Evolutionary conservation across 208 protist species (phyloP).

Genomic region (Trypanosoma conorhini): DNA sequence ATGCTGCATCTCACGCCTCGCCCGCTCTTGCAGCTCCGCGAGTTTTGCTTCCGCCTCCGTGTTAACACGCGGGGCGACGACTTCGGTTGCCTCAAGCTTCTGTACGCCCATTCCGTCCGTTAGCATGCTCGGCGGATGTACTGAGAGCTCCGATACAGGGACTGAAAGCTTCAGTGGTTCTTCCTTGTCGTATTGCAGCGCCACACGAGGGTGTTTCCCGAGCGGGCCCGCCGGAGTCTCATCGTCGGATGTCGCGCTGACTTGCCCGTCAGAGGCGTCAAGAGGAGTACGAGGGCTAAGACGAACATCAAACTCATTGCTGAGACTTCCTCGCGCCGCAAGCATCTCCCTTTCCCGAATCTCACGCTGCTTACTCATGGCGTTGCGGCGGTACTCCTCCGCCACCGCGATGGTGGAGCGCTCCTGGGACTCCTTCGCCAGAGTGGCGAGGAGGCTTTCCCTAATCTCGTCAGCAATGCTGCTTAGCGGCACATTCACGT

Average conservation of each 20-base stretch:
- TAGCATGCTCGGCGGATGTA: neutral
- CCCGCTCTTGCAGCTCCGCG: neutral
- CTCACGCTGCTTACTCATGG: slow-evolving; percentile 24
- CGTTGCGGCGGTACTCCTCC: slow-evolving; percentile 35
- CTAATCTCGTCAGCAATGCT: slow-evolving; percentile 26
- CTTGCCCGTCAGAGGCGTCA: slow-evolving; percentile 33
- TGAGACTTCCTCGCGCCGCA: slow-evolving; percentile 37
- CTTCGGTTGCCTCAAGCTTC: neutral
- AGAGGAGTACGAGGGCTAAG: slow-evolving; percentile 26
- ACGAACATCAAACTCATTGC: slow-evolving; percentile 53
- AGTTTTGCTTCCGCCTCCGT: slow-evolving; percentile 1
- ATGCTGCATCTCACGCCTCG: slow-evolving; percentile 6
- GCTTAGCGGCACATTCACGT: slow-evolving; percentile 5
- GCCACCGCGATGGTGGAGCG: slow-evolving; percentile 40
- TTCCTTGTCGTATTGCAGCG: neutral
- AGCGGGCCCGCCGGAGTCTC: slow-evolving; percentile 17
- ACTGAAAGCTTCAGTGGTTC: neutral
- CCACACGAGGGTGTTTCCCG: neutral
- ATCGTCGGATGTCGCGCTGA: slow-evolving; percentile 75
- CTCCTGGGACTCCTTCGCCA: slow-evolving; percentile 34
- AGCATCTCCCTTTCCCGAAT: slow-evolving; percentile 39
- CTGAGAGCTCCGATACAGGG: neutral
- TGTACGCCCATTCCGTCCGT: neutral
- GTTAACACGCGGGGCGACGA: neutral
- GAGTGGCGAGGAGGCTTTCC: slow-evolving; percentile 22